Evolutionary conservation across 352 stramenopile species (phyloP).

Genomic region (Hyaloperonospora brassicae): DNA sequence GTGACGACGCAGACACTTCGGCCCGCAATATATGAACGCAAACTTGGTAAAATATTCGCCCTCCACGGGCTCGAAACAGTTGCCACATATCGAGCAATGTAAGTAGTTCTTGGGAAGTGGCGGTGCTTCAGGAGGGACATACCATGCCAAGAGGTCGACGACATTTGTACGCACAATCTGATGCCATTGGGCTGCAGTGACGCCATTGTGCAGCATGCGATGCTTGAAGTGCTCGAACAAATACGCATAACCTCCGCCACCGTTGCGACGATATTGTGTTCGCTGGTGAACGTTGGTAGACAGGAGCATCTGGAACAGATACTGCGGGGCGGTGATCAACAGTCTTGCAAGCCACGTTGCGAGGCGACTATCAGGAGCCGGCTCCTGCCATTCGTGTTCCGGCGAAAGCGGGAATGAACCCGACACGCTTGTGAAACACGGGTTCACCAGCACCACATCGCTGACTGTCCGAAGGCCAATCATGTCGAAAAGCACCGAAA

Average conservation of each 20-base stretch:
- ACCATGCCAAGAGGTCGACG: constrained; percentile 51
- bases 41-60: constrained; percentile 86
- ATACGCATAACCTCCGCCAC: constrained; percentile 61
- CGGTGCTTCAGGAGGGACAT: constrained; percentile 40
- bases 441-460: constrained; percentile 39
- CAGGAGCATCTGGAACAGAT: constrained; percentile 38
- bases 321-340: constrained; percentile 20
- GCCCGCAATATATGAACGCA: constrained; percentile 70
- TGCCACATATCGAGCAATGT: constrained; percentile 62
- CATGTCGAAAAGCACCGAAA: constrained; percentile 57
- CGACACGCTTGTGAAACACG: constrained; percentile 5
- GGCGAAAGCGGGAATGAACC: background rate
- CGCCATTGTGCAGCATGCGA: constrained; percentile 23
- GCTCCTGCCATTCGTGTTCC: constrained; percentile 12
- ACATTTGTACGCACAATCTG: constrained; percentile 39
- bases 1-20: constrained; percentile 76
- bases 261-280: constrained; percentile 63
- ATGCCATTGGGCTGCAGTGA: constrained; percentile 36
- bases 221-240: constrained; percentile 43
- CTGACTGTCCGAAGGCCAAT: constrained; percentile 57
- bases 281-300: constrained; percentile 56
- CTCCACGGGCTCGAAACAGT: constrained; percentile 74
- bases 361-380: constrained; percentile 39
- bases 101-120: constrained; percentile 66
- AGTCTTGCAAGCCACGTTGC: constrained; percentile 29